Evolutionary conservation across 2,329 filamentous ascomycete genomes (phyloP), one percentile per base, ranked within the genome.

Genomic region (Xylaria sp.): DNA sequence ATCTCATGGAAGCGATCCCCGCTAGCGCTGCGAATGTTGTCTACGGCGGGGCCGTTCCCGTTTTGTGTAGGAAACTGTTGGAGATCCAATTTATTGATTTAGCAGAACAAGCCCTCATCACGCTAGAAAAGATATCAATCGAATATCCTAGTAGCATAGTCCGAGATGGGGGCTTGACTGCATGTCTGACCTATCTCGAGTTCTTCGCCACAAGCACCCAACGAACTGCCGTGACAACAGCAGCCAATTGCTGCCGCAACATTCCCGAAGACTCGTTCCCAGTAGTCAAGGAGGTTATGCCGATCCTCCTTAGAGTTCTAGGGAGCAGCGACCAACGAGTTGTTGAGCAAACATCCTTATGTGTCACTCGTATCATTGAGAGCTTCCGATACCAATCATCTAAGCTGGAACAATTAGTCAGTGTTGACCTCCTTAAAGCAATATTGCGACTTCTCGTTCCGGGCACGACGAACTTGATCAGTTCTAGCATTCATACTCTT

Each of bases 201-300:
- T 99, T 99, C 82, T 99, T 99, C 77, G 92, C 95, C 18, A 99
- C 96, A 0, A 96, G 95, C 80, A 98, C 96, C 1, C 96, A 99
- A 81, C 90, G 96, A 73, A 98, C 95, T 15, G 96, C 96, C 7
- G 96, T 99, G 8, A 98, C 94, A 2, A 99, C 95, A 13, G 96
- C 97, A 10, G 97, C 96, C 65, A 99, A 99, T 78, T 99, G 96
- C 83, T 99, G 97, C 80, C 92, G 96, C 72, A 98, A 98, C 78
- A 96, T 99, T 20, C 93, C 94, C 1, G 92, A 95, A 75, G 96
- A 98, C 76, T 97, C 94, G 0, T 99, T 99, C 78, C 85, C 90
- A 0, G 94, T 97, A 10, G 92, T 99, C 58, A 90, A 91, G 77
- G 94, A 98, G 80, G 96, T 98, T 51, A 99, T 99, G 96, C 94